Evolutionary conservation across 1,284 basidiomycete genomes (phyloP).

Genomic region (Cystobasidium pallidum): DNA sequence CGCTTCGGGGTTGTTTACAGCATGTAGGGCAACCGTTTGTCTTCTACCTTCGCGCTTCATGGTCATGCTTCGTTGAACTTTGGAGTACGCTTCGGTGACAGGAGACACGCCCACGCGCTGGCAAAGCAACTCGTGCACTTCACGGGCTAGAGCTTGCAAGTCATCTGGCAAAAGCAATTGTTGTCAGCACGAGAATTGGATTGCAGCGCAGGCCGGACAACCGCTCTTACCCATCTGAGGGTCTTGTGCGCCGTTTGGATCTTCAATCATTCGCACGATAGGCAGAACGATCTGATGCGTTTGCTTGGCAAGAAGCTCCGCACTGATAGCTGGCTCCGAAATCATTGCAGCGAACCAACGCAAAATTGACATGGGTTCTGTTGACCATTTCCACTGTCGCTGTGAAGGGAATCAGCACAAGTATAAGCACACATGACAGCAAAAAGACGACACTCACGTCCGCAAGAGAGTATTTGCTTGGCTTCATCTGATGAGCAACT

Average conservation of each 20-base stretch:
- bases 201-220: background rate
- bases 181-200: background rate
- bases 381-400: conserved; percentile 66
- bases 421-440: background rate
- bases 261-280: conserved; percentile 81
- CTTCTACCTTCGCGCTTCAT: conserved; percentile 74
- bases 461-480: conserved; percentile 55
- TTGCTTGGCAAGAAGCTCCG: conserved; percentile 63
- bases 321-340: conserved; percentile 60
- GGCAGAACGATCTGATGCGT: conserved; percentile 84
- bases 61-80: conserved; percentile 72
- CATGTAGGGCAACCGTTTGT: conserved; percentile 67
- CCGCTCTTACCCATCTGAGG: conserved; percentile 71
- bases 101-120: conserved; percentile 78
- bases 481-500: conserved; percentile 58
- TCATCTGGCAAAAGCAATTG: conserved; percentile 62
- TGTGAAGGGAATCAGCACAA: background rate
- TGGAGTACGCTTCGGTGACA: conserved; percentile 78
- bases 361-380: conserved; percentile 76
- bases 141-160: conserved; percentile 76
- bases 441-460: conserved; percentile 46
- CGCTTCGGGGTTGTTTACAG: conserved; percentile 71
- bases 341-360: conserved; percentile 93
- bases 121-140: conserved; percentile 87
- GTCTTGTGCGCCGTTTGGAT: conserved; percentile 73